Evolutionary conservation across 331 rosid species (phyloP), one percentile per base, ranked within the genome.

Genomic region (Malus hybrid): DNA sequence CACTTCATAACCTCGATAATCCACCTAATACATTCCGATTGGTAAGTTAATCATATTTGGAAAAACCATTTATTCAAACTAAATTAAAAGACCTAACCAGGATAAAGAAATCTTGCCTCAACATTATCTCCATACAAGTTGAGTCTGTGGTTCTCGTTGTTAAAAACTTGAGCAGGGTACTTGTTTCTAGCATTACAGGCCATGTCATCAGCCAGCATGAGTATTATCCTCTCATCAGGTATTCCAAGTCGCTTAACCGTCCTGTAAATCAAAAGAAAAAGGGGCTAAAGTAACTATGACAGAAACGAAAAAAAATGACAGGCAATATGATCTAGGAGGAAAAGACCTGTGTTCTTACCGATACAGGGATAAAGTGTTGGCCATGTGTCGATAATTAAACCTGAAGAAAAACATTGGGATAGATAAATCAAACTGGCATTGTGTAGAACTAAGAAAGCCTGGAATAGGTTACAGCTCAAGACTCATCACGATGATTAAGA

Each of bases 141-240:
- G 71, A 94, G 96, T 80, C 77, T 86, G 80, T 94, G 99, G 82
- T 94, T 94, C 85, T 94, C 96, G 76, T 94, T 94, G 77, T 94
- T 94, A 83, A 94, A 92, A 80, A 92, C 97, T 83, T 94, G 94
- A 57, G 97, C 96, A 77, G 99, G 97, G 78, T 90, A 90, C 80
- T 90, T 92, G 87, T 94, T 94, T 76, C 97, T 86, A 44, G 97
- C 82, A 92, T 94, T 94, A 76, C 99, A 94, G 20, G 99, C 99
- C 91, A 94, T 89, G 77, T 94, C 99, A 85, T 94, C 99, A 39
- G 96, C 99, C 72, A 94, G 82, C 99, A 94, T 92, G n/a, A 94
- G 93, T 81, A 94, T 92, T 84, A 94, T 92, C 85, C 99, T 90
- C 86, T 92, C 99, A 75, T 94, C 99, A 50, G 99, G 99, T 82